Conservation (phyloP, 202 grass and related monocot genomes). For the Dendrocalamus latiflorus region DNA sequence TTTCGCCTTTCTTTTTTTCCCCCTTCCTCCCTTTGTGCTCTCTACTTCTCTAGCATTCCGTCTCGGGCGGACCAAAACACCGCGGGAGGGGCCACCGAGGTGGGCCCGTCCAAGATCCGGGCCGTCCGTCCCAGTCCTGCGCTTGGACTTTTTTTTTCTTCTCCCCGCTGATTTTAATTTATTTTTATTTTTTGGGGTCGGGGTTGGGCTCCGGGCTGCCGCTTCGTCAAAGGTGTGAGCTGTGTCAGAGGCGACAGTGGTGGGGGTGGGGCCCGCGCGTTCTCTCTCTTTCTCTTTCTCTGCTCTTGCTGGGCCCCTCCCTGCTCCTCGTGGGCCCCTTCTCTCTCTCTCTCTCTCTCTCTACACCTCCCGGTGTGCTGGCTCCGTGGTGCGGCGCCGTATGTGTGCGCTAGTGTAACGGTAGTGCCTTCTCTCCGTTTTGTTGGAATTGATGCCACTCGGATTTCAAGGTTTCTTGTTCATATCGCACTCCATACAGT, state of each 20-base stretch:
- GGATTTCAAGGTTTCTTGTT: neutral
- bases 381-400: neutral
- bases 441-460: neutral
- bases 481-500: neutral
- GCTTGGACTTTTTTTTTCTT: conserved; percentile 36
- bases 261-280: neutral
- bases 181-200: neutral
- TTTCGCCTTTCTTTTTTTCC: neutral
- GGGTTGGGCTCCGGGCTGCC: conserved; percentile 13
- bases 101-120: neutral
- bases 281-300: neutral
- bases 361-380: neutral
- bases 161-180: neutral
- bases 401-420: neutral
- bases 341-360: neutral
- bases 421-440: neutral
- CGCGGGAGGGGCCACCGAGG: neutral
- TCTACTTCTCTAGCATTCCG: conserved; percentile 16
- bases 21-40: neutral
- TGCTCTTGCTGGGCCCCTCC: neutral
- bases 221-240: conserved; percentile 69
- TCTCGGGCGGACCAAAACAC: conserved; percentile 23
- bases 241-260: conserved; percentile 45
- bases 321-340: neutral
- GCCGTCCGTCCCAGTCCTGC: conserved; percentile 36